Evolutionary conservation across 2,329 filamentous ascomycete species (phyloP), one percentile per base, ranked within the genome.

Genomic region (Didymella keratinophila): DNA sequence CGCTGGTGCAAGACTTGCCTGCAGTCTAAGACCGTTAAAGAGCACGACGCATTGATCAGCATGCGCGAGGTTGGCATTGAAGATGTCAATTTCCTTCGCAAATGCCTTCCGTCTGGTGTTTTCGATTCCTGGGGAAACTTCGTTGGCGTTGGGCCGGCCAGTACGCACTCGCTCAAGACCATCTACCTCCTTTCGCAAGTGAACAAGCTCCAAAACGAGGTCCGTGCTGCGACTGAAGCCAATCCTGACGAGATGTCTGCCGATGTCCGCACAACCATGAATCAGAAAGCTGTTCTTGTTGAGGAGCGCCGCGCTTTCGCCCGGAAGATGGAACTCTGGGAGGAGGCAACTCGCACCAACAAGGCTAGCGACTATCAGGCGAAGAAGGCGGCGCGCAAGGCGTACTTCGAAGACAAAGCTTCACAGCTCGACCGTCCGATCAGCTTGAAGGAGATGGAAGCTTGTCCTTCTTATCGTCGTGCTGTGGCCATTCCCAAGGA

Each of bases 1-100:
- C 74, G 78, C n/a, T 79, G 76, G 76, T 80, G 78, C 63, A 75
- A 76, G 49, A 61, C 63, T 9, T 79, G 78, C 58, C 66, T 79
- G 47, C 68, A 70, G 16, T 60, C 63, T 10, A 77, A 77, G 50
- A 73, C 70, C 6, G 48, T 74, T 36, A 69, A 69, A 52, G 68
- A 76, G 56, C 66, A 68, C 23, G 74, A 76, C 11, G 72, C 70
- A 8, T 44, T 72, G 45, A 60, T 56, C 47, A 37, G 71, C 54
- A 61, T 74, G 44, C 68, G 70, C 49, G 65, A 64, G n/a, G 60
- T 53, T 2, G 60, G 64, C 32, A 66, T 70, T 37, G 68, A 73
- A 46, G 71, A 76, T 42, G 58, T 72, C 16, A 65, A 64, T 10
- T 68, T 65, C 34, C 56, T 77, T 8, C 63, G 65, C 48, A 68